Evolutionary conservation across 768 basidiomycete genomes (phyloP).

Genomic region (Amanita muscaria): DNA sequence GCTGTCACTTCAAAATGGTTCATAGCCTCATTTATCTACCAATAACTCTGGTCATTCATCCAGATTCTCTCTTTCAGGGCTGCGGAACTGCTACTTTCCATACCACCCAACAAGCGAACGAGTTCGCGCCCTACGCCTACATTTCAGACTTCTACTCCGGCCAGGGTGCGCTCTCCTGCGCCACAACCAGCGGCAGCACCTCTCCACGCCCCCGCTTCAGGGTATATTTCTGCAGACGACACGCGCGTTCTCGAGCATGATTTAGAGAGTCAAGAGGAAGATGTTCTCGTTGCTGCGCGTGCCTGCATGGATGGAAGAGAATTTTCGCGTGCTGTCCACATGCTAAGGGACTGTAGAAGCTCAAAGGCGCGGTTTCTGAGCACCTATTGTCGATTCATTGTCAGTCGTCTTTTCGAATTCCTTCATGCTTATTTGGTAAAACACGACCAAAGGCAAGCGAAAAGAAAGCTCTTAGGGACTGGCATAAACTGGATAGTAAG

Average conservation of each 20-base stretch:
- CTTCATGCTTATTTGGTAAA: conserved; percentile 6
- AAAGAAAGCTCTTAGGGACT: conserved; percentile 71
- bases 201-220: conserved; percentile 29
- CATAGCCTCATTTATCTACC: no score
- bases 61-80: conserved; percentile 40
- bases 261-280: conserved; percentile 56
- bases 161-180: conserved; percentile 35
- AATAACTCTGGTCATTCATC: conserved; percentile 4
- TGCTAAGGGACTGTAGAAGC: conserved; percentile 58
- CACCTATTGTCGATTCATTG: conserved; percentile 79
- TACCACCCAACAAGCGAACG: conserved; percentile 40
- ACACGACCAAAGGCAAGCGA: conserved; percentile 51
- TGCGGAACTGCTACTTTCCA: conserved; percentile 62
- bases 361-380: conserved; percentile 68
- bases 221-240: conserved; percentile 23
- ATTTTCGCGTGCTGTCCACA: conserved; percentile 60
- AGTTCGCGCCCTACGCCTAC: conserved; percentile 18
- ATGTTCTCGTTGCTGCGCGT: conserved; percentile 63
- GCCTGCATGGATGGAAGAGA: conserved; percentile 72
- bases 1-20: conserved; percentile 72
- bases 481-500: conserved; percentile 77
- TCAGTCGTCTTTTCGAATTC: conserved; percentile 33
- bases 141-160: conserved; percentile 55
- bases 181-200: conserved; percentile 20
- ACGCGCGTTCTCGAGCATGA: conserved; percentile 31